A percentile compares a stretch with the other conserved stretches of the same genome.
phyloP scores from a whole-genome alignment of 352 stramenopile species.

The Phytopythium cucurbitacearum region DNA sequence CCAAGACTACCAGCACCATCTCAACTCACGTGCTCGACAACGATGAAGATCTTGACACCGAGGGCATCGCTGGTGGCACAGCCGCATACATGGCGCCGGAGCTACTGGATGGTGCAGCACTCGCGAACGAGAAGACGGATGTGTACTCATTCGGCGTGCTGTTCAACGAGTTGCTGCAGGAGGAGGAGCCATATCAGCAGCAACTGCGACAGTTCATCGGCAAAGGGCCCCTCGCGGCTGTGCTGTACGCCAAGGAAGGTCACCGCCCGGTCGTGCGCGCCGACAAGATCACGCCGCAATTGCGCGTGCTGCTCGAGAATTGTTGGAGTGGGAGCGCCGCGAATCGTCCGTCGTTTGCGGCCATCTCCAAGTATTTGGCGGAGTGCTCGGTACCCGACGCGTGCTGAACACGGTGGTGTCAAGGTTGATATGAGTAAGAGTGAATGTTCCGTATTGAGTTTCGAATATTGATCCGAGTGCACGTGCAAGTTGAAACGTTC shows the following conservation, averaged over 20 bases:
- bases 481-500: too few relatives aligned
- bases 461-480: too few relatives aligned
- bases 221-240: slow-evolving; percentile 25
- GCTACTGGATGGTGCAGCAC: slow-evolving; percentile 15
- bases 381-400: slow-evolving; percentile 19
- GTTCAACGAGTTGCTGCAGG: slow-evolving; percentile 39
- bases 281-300: slow-evolving; percentile 17
- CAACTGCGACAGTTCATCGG: slow-evolving; percentile 27
- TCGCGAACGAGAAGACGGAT: slow-evolving; percentile 29
- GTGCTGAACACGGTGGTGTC: slow-evolving; percentile 2
- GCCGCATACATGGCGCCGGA: slow-evolving; percentile 54
- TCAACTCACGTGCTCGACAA: slow-evolving; percentile 25
- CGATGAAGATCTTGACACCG: slow-evolving; percentile 18
- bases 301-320: slow-evolving; percentile 14
- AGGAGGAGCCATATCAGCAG: slow-evolving; percentile 37
- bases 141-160: slow-evolving; percentile 38
- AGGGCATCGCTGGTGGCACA: slow-evolving; percentile 29
- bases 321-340: slow-evolving; percentile 16
- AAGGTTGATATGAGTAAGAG: too few relatives aligned
- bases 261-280: slow-evolving; percentile 17
- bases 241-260: slow-evolving; percentile 22
- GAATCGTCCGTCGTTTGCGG: slow-evolving; percentile 16
- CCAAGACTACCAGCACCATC: slow-evolving; percentile 19
- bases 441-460: too few relatives aligned
- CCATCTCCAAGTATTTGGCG: slow-evolving; percentile 14